Evolutionary conservation across 2,329 filamentous ascomycete genomes (phyloP).

Genomic region (Penicillium sumatraense): DNA sequence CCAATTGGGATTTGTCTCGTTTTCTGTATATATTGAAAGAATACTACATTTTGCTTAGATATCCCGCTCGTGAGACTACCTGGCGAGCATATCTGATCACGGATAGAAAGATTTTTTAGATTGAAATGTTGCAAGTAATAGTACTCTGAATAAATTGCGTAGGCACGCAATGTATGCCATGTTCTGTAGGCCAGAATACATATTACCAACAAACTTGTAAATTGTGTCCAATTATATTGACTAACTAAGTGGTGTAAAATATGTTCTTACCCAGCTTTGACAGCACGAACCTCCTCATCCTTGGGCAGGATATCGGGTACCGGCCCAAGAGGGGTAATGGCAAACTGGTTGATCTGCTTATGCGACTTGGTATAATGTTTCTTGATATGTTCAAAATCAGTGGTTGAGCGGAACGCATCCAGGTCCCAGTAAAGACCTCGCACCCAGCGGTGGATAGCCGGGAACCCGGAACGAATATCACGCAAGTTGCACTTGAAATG

Average conservation of each 20-base stretch:
- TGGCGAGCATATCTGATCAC: background rate
- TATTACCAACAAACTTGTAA: background rate
- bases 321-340: slow-evolving; percentile 85
- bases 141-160: too few relatives aligned
- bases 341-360: slow-evolving; percentile 65
- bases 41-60: background rate
- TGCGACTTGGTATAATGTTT: slow-evolving; percentile 72
- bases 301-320: slow-evolving; percentile 78
- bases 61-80: background rate
- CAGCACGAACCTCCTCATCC: slow-evolving; percentile 71
- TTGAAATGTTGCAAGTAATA: background rate
- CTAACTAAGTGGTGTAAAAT: too few relatives aligned
- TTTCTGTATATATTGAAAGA: slow-evolving; percentile 20
- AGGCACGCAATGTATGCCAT: too few relatives aligned
- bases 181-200: too few relatives aligned
- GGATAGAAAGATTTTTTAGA: background rate
- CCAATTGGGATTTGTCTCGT: slow-evolving; percentile 24
- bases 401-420: slow-evolving; percentile 78
- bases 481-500: slow-evolving; percentile 81
- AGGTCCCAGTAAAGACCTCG: slow-evolving; percentile 82
- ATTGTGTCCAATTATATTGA: too few relatives aligned
- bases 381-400: slow-evolving; percentile 96
- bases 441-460: slow-evolving; percentile 79
- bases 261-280: slow-evolving; percentile 16
- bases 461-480: slow-evolving; percentile 84